phyloP scores from a whole-genome alignment of 768 basidiomycete species.

The Amanita exitialis region DNA sequence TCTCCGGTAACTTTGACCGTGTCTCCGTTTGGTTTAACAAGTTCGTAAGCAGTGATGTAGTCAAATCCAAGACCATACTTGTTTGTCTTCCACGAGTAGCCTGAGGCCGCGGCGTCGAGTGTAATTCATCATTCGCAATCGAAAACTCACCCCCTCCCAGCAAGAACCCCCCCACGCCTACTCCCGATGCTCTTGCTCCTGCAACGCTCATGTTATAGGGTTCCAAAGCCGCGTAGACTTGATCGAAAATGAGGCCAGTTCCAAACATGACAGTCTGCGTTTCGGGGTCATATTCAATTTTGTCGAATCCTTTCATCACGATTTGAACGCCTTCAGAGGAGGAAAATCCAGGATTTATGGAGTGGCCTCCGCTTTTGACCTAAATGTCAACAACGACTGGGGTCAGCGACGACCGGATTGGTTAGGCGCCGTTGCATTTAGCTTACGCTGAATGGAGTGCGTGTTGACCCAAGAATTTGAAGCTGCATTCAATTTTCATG shows the following conservation, averaged over 20 bases:
- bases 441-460: neutral
- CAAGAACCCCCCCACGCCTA: conserved; percentile 37
- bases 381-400: conserved; percentile 6
- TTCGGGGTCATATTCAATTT: conserved; percentile 21
- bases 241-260: conserved; percentile 37
- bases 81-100: conserved; percentile 43
- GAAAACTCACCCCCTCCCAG: conserved; percentile 33
- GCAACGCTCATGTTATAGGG: conserved; percentile 33
- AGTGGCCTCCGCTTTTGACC: conserved; percentile 44
- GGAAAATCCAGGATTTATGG: conserved; percentile 33
- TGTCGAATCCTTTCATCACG: conserved; percentile 27
- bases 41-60: conserved; percentile 39
- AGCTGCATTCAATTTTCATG: neutral
- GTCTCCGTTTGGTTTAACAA: conserved; percentile 47
- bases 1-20: conserved; percentile 24
- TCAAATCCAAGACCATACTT: conserved; percentile 19
- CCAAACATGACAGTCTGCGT: conserved; percentile 21
- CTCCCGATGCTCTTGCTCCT: conserved; percentile 36
- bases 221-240: conserved; percentile 32
- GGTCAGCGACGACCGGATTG: no score
- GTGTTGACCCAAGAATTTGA: neutral
- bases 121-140: conserved; percentile 17
- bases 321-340: conserved; percentile 43
- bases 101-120: conserved; percentile 28
- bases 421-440: neutral